These are phyloP conservation scores for Lodderomyces elongisporus DNA, from an alignment of 1,139 yeast species.

Conservation along the genomic window DNA sequence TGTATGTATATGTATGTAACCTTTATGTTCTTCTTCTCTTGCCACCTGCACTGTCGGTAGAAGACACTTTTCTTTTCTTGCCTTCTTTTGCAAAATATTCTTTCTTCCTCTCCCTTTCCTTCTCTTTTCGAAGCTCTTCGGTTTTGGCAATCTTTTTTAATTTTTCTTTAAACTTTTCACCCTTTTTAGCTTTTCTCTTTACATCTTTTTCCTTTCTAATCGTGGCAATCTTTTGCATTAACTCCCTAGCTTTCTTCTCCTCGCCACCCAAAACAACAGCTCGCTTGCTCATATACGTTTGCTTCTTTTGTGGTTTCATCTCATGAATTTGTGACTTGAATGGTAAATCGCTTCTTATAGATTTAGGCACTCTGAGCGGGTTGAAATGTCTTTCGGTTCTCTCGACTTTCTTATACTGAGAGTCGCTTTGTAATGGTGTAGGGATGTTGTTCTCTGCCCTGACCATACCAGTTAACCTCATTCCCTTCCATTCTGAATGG, in stretches of 20 bases:
- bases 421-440: slow-evolving; percentile 64
- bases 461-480: slow-evolving; percentile 91
- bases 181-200: slow-evolving; percentile 70
- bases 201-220: slow-evolving; percentile 81
- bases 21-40: too few relatives aligned
- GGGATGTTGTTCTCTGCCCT: slow-evolving; percentile 69
- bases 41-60: slow-evolving; percentile 25
- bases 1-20: too few relatives aligned
- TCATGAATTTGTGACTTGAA: slow-evolving; percentile 84
- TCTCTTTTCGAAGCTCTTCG: slow-evolving; percentile 67
- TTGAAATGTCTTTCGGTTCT: slow-evolving; percentile 85
- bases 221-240: slow-evolving; percentile 83
- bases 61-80: slow-evolving; percentile 53
- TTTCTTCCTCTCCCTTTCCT: slow-evolving; percentile 80
- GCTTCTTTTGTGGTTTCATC: slow-evolving; percentile 84
- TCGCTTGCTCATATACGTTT: slow-evolving; percentile 81
- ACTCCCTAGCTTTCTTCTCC: slow-evolving; percentile 87
- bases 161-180: slow-evolving; percentile 69
- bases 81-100: slow-evolving; percentile 77
- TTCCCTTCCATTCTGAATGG: slow-evolving; percentile 90
- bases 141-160: slow-evolving; percentile 69
- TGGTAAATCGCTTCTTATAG: slow-evolving; percentile 74
- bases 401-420: slow-evolving; percentile 74
- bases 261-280: slow-evolving; percentile 92
- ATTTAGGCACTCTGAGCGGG: slow-evolving; percentile 77